Base-by-base conservation (phyloP, 2,329 filamentous ascomycete species). In the Talaromyces sp. region DNA sequence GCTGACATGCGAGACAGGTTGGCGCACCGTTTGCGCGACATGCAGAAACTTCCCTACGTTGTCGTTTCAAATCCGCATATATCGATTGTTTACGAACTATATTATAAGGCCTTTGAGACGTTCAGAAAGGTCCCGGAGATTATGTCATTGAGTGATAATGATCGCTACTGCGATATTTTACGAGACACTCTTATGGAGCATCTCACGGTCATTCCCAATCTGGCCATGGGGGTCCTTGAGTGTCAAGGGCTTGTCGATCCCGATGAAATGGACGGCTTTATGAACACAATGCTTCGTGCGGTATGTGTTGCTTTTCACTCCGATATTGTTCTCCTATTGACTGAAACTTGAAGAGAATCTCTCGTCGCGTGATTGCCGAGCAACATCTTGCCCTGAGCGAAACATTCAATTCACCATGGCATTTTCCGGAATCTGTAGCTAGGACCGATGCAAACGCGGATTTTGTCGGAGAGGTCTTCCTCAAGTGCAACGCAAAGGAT, bases 51-150 rank as follows among this genome's bases (percentile, higher is more conserved):
- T 47, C 95, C 95, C 19, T 99, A 96, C 73, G 91, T 95, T 42
- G 93, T 98, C 59, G 91, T 98, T 55, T 93, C 91, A n/a, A 99
- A 99, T 70, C 87, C 87, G 7, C 92, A 99, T 75, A 90, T 99
- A 65, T 92, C 90, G 72, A 88, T 96, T 66, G 95, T 98, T 36
- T 99, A 99, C 78, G 92, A 98, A 73, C 84, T 97, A 7, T 99
- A 99, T 80, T 96, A 97, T 78, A 88, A 88, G 67, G 93, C 95
- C n/a, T 99, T 99, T 70, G 95, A 99, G 73, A 87, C 83, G 58
- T 90, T 98, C 65, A 90, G 95, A 55, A 89, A 89, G 67, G 82
- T 97, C 47, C 88, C 88, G 57, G 92, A 96, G 71, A 87, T 99
- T 68, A 88, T 89, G 70, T 90, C 87, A 0, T 78, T 96, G 39